Evolutionary conservation across 768 basidiomycete species (phyloP), one percentile per base, ranked within the genome.

Genomic region (Paxillus ammoniavirescens): DNA sequence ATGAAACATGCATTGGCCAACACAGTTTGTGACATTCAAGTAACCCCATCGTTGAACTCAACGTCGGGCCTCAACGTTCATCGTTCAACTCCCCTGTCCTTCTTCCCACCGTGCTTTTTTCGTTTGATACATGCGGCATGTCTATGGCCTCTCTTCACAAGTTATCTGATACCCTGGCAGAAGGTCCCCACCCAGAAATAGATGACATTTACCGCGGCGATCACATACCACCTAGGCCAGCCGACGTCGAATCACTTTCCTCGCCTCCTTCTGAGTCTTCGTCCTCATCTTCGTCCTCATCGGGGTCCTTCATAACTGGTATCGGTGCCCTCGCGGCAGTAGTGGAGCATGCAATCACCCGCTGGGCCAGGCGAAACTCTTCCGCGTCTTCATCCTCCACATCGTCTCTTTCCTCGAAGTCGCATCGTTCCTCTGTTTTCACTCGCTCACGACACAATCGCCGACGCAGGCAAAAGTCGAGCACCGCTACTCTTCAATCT

Each of bases 301-400:
- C 73, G 13, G 73, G 75, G 9, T 76, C 77, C 12, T 71, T 65
- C 41, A 65, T 66, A 43, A 47, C 58, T 10, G 73, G 71, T 28
- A 71, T 82, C 31, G 82, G 81, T 8, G 75, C 77, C 18, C 73
- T 84, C 31, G 77, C 86, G 17, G 77, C 84, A 2, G 78, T 86
- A 36, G 77, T 89, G 9, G 89, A 91, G 58, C 75, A 79, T 46
- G 87, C 87, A 7, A 87, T 89, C 54, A 72, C 83, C 36, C 79
- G 83, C 54, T 91, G 88, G 88, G 86, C 87, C 18, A 75, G 82
- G 56, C 75, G 77, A 40, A 77, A 75, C 62, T 71, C 73, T 1
- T 72, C 76, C 1, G 64, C 72, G 2, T 73, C 80, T 0, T 77
- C 75, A 2, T 76, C 78, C 0, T 77, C 79, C 4, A 70, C 74